Evolutionary conservation across 768 basidiomycete genomes (phyloP).

Genomic region (Kondoa malvinella): DNA sequence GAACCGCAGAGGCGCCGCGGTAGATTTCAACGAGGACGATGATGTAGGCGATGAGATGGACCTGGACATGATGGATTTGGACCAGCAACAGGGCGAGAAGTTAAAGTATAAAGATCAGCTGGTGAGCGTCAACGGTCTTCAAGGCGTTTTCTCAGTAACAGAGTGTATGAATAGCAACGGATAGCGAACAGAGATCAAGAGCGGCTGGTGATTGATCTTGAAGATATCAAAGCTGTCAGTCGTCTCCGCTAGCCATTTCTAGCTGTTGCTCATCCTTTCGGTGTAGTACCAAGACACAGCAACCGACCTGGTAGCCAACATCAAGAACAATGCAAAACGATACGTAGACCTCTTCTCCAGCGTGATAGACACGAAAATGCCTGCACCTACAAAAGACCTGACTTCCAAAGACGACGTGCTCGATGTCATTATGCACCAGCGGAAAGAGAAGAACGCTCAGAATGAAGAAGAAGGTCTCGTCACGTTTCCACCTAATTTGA

Average conservation of each 20-base stretch:
- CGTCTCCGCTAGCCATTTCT: background rate
- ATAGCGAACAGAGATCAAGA: conserved; percentile 87
- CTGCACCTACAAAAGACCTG: conserved; percentile 72
- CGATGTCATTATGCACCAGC: conserved; percentile 87
- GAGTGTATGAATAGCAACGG: conserved; percentile 48
- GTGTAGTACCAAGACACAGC: conserved; percentile 15
- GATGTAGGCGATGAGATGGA: conserved; percentile 16
- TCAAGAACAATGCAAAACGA: conserved; percentile 34
- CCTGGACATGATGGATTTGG: conserved; percentile 12
- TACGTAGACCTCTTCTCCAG: conserved; percentile 78
- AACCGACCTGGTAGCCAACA: conserved; percentile 14
- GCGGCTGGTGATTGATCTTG: conserved; percentile 70
- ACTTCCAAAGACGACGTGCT: conserved; percentile 84
- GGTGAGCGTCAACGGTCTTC: conserved; percentile 37
- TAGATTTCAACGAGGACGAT: conserved; percentile 8
- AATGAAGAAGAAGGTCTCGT: conserved; percentile 51
- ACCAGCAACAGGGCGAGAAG: conserved; percentile 11
- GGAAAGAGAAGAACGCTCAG: conserved; percentile 71
- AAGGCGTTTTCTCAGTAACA: conserved; percentile 8
- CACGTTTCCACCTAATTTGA: conserved; percentile 73
- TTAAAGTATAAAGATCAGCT: conserved; percentile 67
- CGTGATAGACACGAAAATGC: conserved; percentile 78
- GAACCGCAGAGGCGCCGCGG: background rate
- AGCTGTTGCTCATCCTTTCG: background rate
- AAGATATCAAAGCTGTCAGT: conserved; percentile 61